Conservation (phyloP, 805 yeast genomes). For the Ogataea degrootiae region DNA sequence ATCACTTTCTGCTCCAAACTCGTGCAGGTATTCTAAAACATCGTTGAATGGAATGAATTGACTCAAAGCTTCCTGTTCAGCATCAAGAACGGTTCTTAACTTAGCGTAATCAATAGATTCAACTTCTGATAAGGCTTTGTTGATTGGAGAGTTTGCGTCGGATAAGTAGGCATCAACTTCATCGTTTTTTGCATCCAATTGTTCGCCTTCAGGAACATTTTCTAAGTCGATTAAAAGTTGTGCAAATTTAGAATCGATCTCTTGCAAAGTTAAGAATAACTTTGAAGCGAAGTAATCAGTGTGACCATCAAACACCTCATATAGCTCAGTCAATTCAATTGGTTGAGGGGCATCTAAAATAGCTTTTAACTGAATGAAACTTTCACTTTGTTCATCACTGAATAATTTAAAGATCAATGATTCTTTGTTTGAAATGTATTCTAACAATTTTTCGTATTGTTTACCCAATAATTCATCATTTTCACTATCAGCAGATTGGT, state of each 20-base stretch:
- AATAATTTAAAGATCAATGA: slow-evolving; percentile 19
- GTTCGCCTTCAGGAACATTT: slow-evolving; percentile 19
- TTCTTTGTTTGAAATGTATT: slow-evolving; percentile 17
- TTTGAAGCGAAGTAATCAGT: slow-evolving; percentile 19
- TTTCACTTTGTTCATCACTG: slow-evolving; percentile 16
- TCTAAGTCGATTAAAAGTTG: slow-evolving; percentile 18
- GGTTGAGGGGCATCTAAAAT: slow-evolving; percentile 23
- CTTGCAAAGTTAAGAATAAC: slow-evolving; percentile 12
- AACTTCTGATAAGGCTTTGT: slow-evolving; percentile 21
- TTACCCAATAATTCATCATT: slow-evolving; percentile 15
- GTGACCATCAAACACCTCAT: slow-evolving; percentile 21
- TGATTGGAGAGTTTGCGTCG: slow-evolving; percentile 15
- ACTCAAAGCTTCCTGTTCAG: slow-evolving; percentile 18
- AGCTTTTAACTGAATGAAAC: slow-evolving; percentile 15
- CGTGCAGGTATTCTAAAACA: slow-evolving; percentile 17
- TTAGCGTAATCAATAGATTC: slow-evolving; percentile 10
- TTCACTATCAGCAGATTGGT: slow-evolving; percentile 17
- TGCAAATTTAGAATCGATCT: slow-evolving; percentile 22
- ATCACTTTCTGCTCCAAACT: slow-evolving; percentile 22
- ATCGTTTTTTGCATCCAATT: slow-evolving; percentile 14
- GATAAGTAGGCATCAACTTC: slow-evolving; percentile 17
- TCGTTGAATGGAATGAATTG: slow-evolving; percentile 19
- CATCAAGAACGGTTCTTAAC: slow-evolving; percentile 12
- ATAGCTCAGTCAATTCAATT: slow-evolving; percentile 22
- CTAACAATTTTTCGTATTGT: slow-evolving; percentile 14